Evolutionary conservation across 768 basidiomycete genomes (phyloP).

Genomic region (Lenzites betulinus): DNA sequence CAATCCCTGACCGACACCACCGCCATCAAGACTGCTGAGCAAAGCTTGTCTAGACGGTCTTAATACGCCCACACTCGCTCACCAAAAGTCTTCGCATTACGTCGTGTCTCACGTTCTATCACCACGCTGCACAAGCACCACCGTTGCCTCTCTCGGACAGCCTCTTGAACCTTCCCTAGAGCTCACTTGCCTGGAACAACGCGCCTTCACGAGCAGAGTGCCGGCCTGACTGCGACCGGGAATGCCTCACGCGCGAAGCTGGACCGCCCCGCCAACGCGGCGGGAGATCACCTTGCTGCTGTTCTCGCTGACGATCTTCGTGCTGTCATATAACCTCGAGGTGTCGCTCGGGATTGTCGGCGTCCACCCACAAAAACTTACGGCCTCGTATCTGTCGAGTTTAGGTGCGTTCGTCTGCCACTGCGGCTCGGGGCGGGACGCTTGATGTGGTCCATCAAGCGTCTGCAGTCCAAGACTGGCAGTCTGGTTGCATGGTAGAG

Average conservation of each 20-base stretch:
- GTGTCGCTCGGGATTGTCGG: constrained; percentile 54
- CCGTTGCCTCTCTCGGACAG: constrained; percentile 11
- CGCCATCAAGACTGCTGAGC: not conserved
- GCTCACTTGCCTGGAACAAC: not conserved
- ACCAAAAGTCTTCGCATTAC: not conserved
- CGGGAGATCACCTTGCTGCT: constrained; percentile 74
- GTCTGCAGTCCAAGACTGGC: too few relatives aligned
- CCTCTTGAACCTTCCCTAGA: not conserved
- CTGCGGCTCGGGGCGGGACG: not conserved
- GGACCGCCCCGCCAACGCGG: constrained; percentile 67
- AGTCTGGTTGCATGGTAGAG: too few relatives aligned
- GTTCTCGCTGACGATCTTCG: constrained; percentile 63
- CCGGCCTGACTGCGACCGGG: not conserved
- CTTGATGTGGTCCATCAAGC: too few relatives aligned
- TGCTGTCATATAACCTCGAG: constrained; percentile 77
- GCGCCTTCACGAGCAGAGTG: not conserved
- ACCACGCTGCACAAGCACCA: constrained; percentile 4
- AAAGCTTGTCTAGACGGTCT: constrained; percentile 4
- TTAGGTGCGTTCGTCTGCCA: constrained; percentile 17
- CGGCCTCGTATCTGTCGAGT: constrained; percentile 25
- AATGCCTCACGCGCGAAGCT: constrained; percentile 47
- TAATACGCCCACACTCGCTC: not conserved
- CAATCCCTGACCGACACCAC: not conserved
- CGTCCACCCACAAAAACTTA: constrained; percentile 29
- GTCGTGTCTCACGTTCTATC: constrained; percentile 9